Percentiles rank a stretch among this genome's conserved stretches.
Evolutionary conservation across 805 yeast species (phyloP).

Genomic region (Candida cerambycidarum): DNA sequence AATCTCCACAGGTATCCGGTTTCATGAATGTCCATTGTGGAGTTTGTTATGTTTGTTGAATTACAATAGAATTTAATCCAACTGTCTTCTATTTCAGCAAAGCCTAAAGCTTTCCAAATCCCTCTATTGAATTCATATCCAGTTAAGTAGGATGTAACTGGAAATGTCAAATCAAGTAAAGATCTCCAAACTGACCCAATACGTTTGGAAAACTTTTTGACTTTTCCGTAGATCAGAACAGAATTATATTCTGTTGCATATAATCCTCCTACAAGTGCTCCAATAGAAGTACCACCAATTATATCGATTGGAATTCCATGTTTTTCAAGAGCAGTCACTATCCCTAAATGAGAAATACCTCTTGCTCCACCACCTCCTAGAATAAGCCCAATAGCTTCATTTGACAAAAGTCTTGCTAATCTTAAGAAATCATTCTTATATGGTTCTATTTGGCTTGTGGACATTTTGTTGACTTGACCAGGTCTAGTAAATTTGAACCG

Average conservation of each 20-base stretch:
- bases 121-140: constrained; percentile 98
- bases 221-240: constrained; percentile 87
- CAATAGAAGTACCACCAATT: constrained; percentile 95
- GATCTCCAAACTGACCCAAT: constrained; percentile 85
- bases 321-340: constrained; percentile 86
- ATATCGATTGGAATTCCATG: constrained; percentile 91
- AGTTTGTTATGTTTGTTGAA: constrained; percentile 92
- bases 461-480: constrained; percentile 19
- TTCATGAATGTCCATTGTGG: constrained; percentile 91
- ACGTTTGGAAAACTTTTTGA: constrained; percentile 82
- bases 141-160: constrained; percentile 91
- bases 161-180: constrained; percentile 82
- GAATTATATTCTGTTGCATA: constrained; percentile 91
- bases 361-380: constrained; percentile 98
- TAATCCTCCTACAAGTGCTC: constrained; percentile 92
- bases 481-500: constrained; percentile 24
- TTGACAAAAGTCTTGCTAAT: constrained; percentile 84
- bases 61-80: constrained; percentile 90
- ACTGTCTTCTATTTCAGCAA: constrained; percentile 89
- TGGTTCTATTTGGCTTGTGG: constrained; percentile 36
- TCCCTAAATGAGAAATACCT: constrained; percentile 90
- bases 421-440: constrained; percentile 89
- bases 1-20: constrained; percentile 95
- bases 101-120: constrained; percentile 95
- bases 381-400: constrained; percentile 91